Evolutionary conservation across 2,329 filamentous ascomycete genomes (phyloP), one percentile per base, ranked within the genome.

Genomic region (Dothistroma pini): DNA sequence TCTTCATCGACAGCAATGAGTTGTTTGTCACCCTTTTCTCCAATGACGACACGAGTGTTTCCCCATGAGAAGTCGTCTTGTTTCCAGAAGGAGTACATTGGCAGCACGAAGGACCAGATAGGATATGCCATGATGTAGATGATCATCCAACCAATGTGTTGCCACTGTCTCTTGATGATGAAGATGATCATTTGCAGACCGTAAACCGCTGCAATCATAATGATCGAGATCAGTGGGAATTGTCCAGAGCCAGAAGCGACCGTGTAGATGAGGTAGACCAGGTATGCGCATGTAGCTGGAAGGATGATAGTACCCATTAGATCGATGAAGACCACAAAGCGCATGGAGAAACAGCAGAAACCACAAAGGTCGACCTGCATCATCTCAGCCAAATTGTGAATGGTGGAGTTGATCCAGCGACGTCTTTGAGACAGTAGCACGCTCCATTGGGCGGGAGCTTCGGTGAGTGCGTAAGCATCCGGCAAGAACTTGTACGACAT

Each of bases 321-420:
- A 77, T 99, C 95, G 68, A 99, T 77, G 72, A 99, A 96, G 67
- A 99, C 93, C 61, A 99, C 85, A 77, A 99, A 99, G 71, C 95
- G 89, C 95, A 99, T 99, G 77, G 90, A 95, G 83, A 99, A 99
- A 79, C 95, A 96, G 80, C 95, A 99, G 86, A 99, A 99, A 68
- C 95, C 95, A 74, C 95, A 99, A 76, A 99, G 88, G 72, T 99
- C 92, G 52, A 99, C 83, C 70, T 89, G 89, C 74, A 96, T 88
- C 72, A 99, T 81, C 76, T 99, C 95, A 29, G 89, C 89, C 73
- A 99, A 77, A 75, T 99, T 99, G 82, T 99, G 95, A 63, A 99
- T 89, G 10, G 95, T 99, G 1, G 95, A 97, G 79, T 99, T 99
- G 77, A 99, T 99, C 95, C 95, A 99, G 75, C 95, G 89, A 81